Base-by-base conservation (phyloP, 108 stramenopile genomes). In the Cyclotella choctawhatcheeana region DNA sequence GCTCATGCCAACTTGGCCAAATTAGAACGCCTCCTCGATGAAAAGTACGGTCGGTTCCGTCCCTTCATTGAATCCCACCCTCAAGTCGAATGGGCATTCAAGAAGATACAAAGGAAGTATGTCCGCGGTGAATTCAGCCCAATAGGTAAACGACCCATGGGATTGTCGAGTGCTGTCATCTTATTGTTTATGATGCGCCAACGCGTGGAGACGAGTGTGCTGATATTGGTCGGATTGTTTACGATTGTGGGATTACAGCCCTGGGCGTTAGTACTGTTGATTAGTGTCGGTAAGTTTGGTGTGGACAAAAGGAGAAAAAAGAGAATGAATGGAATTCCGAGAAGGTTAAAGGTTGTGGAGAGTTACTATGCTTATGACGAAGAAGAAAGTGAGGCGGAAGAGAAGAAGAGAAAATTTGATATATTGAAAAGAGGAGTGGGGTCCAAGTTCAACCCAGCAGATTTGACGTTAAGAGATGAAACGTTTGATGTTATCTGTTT, bases 171-270 rank as follows among this genome's bases (percentile, higher is more conserved):
- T 64, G 18, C 86, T 1, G 83, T 93, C 34, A 86, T 95, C 47
- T 55, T 93, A 0, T 73, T 95, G 32, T 92, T 95, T 62, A 92
- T 93, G 88, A 88, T 95, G 90, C 86, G 91, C 33, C 29, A 29
- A 33, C 71, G 79, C 21, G 71, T 93, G 14, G 21, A 67, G 29
- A 76, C 77, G 85, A 74, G 91, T 44, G 74, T 85, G 1, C 18
- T 89, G 58, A 16, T 86, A 8, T 64, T 95, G 64, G 74, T 89
- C 17, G 74, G 84, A 0, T 60, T 83, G 0, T 95, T 93, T 69
- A 84, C 87, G n/a, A 32, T 95, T 50, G 82, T 95, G 17, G 94
- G 94, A 7, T 69, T 95, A 56, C 90, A 92, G 64, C 92, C 94
- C 8, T 95, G 94, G 94, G 94, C 94, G 2, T 69, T 95, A 69